Conservation (phyloP, 176 grass and related monocot genomes). For the Cocos nucifera region DNA sequence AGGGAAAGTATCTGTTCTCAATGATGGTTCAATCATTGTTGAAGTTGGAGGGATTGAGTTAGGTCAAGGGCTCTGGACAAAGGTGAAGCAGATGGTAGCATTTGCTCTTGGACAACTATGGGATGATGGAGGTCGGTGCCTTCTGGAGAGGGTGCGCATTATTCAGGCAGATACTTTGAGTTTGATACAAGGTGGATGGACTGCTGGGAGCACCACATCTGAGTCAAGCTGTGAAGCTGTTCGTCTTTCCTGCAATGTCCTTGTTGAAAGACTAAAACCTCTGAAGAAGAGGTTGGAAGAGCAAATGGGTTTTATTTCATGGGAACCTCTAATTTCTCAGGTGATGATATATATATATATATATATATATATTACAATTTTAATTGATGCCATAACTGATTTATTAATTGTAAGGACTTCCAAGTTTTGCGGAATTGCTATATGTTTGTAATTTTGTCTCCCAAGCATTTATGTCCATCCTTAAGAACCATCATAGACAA, state of each 20-base stretch:
- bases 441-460: too few species aligned
- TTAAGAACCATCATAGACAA: too few species aligned
- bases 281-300: conserved; percentile 64
- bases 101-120: conserved; percentile 75
- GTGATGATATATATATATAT: conserved; percentile 26
- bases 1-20: conserved; percentile 74
- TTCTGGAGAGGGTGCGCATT: conserved; percentile 61
- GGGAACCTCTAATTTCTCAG: conserved; percentile 62
- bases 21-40: conserved; percentile 81
- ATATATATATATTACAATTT: not conserved
- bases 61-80: conserved; percentile 94
- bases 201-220: conserved; percentile 87
- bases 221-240: conserved; percentile 85
- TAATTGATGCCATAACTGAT: too few species aligned
- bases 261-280: conserved; percentile 62
- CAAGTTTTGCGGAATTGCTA: too few species aligned
- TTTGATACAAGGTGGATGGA: conserved; percentile 78
- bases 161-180: conserved; percentile 89
- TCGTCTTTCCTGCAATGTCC: conserved; percentile 51
- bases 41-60: conserved; percentile 98
- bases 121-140: conserved; percentile 42
- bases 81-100: conserved; percentile 87
- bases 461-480: too few species aligned
- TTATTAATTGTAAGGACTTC: too few species aligned
- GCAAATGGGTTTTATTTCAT: conserved; percentile 43